Conservation (phyloP, 2,329 filamentous ascomycete species). For the Tolypocladium tropicale region DNA sequence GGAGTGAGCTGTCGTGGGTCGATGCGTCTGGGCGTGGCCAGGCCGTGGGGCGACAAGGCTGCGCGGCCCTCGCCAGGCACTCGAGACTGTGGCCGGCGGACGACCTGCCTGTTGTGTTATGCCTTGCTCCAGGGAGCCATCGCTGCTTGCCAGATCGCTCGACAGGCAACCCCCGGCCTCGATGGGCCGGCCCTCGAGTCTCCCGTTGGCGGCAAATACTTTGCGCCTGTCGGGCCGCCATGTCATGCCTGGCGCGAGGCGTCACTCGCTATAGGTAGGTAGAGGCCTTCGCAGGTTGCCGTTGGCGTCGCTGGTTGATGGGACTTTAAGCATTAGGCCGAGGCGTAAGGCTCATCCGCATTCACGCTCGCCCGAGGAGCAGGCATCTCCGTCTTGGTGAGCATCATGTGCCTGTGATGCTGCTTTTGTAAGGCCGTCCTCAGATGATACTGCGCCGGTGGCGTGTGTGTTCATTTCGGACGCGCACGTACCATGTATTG, state of each 20-base stretch:
- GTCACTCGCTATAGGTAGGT: not conserved
- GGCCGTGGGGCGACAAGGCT: slow-evolving; percentile 1
- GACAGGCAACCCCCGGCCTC: not conserved
- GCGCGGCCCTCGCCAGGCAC: not conserved
- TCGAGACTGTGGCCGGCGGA: not conserved
- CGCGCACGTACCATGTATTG: not conserved
- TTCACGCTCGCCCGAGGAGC: not conserved
- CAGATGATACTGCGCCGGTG: not conserved
- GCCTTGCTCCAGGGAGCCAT: not conserved
- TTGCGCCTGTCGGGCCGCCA: not conserved
- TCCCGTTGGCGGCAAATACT: not conserved
- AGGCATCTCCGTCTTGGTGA: not conserved
- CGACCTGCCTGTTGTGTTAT: not conserved
- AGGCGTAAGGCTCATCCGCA: not conserved
- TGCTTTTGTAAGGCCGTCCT: not conserved
- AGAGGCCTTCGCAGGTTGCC: not conserved
- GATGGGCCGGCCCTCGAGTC: not conserved
- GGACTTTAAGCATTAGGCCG: not conserved
- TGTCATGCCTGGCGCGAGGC: not conserved
- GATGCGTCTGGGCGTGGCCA: not conserved
- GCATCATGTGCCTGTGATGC: not conserved
- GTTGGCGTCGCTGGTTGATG: not conserved
- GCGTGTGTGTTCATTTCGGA: not conserved
- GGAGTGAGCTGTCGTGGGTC: not conserved
- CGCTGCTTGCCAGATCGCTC: not conserved